Percentiles rank a stretch among this genome's conserved stretches.
These are phyloP conservation scores for Aspergillus nomiae DNA, from an alignment of 2,329 filamentous ascomycete genomes.

Conservation along the genomic window DNA sequence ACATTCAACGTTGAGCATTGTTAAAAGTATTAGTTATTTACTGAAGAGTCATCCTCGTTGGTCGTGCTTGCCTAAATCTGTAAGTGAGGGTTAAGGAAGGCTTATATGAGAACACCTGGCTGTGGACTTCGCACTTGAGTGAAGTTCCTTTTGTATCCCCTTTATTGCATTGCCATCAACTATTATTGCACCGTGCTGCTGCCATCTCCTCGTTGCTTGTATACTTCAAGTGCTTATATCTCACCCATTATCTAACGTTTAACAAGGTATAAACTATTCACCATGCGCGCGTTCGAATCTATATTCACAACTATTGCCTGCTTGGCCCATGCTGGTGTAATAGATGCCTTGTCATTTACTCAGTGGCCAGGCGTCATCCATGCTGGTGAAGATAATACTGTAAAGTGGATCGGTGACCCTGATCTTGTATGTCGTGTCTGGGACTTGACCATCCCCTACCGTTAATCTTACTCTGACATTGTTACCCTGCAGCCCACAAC, in stretches of 20 bases:
- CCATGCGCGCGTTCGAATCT: slow-evolving; percentile 55
- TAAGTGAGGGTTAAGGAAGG: not conserved
- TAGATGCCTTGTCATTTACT: slow-evolving; percentile 55
- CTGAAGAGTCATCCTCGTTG: not conserved
- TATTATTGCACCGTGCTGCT: not conserved
- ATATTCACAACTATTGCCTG: slow-evolving; percentile 49
- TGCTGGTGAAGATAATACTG: slow-evolving; percentile 51
- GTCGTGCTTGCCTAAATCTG: not conserved
- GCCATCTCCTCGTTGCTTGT: not conserved
- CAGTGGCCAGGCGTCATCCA: slow-evolving; percentile 51
- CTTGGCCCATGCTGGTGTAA: slow-evolving; percentile 48
- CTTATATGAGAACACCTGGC: not conserved
- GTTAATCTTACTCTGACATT: not conserved
- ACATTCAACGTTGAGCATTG: not conserved
- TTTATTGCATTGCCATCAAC: not conserved
- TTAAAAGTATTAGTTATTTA: not conserved
- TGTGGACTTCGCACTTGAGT: not conserved
- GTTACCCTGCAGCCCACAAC: slow-evolving; percentile 49
- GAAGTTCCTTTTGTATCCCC: too few relatives aligned
- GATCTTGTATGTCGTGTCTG: slow-evolving; percentile 29
- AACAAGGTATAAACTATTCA: slow-evolving; percentile 19
- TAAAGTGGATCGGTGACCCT: slow-evolving; percentile 52
- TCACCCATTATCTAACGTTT: not conserved
- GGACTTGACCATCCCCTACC: not conserved
- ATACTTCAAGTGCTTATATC: not conserved